Base-by-base conservation (phyloP, 441 rosid species). In the Macaranga tanarius region DNA sequence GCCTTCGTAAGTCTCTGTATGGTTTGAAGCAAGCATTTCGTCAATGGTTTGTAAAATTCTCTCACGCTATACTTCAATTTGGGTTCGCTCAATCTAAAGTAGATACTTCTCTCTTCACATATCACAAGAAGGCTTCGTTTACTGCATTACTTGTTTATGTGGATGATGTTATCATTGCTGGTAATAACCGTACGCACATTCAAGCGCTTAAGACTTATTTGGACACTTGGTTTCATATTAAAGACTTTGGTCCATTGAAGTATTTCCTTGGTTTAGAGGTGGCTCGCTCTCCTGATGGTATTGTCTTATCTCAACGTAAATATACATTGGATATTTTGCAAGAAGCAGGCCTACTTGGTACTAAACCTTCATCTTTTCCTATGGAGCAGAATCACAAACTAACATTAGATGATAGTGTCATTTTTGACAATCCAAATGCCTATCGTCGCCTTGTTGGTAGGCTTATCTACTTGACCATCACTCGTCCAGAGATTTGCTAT, bases 131-230 rank as follows among this genome's bases (percentile, higher is more conserved):
- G n/a, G n/a, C n/a, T n/a, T n/a, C n/a, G n/a, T n/a, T n/a, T n/a
- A n/a, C n/a, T n/a, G n/a, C n/a, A n/a, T n/a, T n/a, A n/a, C n/a
- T n/a, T n/a, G 7, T 51, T 0, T 51, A 51, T 51, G 20, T 16
- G 1, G 56, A 51, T 51, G 56, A 51, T 51, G 5, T 51, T 1
- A 51, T 51, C 7, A 1, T 51, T 19, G 17, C 22, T 1, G 20
- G 56, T 0, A 16, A 19, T 3, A 0, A 17, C 3, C 0, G 2
- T 0, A 1, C 3, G 3, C 3, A 4, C 1, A 16, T 51, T 17
- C 1, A 16, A 1, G 4, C 19, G 0, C 0, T 51, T 19, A 51
- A 51, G 8, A 0, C 2, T 4, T 19, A 19, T 0, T 19, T 51
- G 6, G n/a, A 17, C 5, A 5, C 16, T 16, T 15, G 17, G 3